Base-by-base conservation (phyloP, 1,284 basidiomycete genomes). In the Rhodotorula sp. region DNA sequence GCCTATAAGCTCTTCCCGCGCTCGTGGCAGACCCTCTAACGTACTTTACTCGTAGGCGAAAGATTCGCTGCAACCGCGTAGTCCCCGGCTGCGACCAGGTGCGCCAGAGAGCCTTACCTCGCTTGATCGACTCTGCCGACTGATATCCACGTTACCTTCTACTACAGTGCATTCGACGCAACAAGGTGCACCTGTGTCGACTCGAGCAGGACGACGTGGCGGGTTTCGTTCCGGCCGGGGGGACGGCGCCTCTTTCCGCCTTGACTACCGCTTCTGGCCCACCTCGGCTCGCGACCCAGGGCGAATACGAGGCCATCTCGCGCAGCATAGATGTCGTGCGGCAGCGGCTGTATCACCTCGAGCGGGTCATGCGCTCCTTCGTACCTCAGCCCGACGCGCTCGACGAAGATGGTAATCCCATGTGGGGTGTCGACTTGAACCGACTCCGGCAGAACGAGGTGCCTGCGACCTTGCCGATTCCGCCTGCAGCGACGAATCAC, bases 41-140 rank as follows among this genome's bases (percentile, higher is more conserved):
- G 4, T 20, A 1, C 20, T 52, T 39, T 26, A 2, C 43, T 43
- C 26, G 20, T 48, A 67, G 68, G 21, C 68, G 70, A 29, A 75
- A 75, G 69, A 75, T 75, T 52, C 66, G 69, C 51, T 74, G 72
- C 51, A 68, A 73, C 54, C 57, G 71, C 34, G 68, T 63, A 39
- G 70, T 71, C 1, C 68, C 67, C 15, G 64, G 65, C 0, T 70
- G 64, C 58, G 65, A 62, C 18, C 56, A 66, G 65, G 65, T 66
- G 8, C 49, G 26, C 15, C 8, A 15, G 12, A 14, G 5, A 15
- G 18, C 7, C 16, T 7, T 15, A 4, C 15, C 4, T 16, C 5
- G 3, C 14, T 47, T 5, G 34, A 18, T 46, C 5, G 12, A 5
- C 29, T 46, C 10, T 5, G 12, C 49, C 4, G 29, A 46, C 18